Conservation (phyloP, 495 filamentous ascomycete species). For the Daldinia loculata region DNA sequence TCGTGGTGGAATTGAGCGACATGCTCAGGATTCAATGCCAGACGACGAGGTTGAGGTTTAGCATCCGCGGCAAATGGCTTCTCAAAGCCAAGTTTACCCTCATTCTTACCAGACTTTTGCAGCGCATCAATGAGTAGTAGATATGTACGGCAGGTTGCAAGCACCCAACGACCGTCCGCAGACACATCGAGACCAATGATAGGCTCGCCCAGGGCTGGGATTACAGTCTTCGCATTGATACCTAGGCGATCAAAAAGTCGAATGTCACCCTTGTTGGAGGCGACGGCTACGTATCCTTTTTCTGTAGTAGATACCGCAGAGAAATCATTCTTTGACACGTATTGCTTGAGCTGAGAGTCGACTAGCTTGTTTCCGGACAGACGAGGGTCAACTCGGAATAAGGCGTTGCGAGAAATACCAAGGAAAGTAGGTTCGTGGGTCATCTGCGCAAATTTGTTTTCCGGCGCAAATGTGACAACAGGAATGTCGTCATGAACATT, state of each 20-base stretch:
- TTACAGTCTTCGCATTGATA: conserved; percentile 96
- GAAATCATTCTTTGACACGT: conserved; percentile 95
- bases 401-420: conserved; percentile 86
- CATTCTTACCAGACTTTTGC: conserved; percentile 93
- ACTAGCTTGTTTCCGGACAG: conserved; percentile 91
- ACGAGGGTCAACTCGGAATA: conserved; percentile 95
- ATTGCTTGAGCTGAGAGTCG: conserved; percentile 91
- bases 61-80: conserved; percentile 89
- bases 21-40: conserved; percentile 85
- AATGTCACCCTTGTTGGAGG: conserved; percentile 96
- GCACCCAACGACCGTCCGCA: conserved; percentile 93
- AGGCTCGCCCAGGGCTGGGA: conserved; percentile 92
- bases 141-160: conserved; percentile 94
- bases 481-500: conserved; percentile 98
- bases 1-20: conserved; percentile 97
- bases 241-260: conserved; percentile 95
- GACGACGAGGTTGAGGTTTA: conserved; percentile 92
- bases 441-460: conserved; percentile 99
- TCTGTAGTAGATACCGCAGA: conserved; percentile 92
- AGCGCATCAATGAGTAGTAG: conserved; percentile 90
- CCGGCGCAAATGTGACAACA: conserved; percentile 88
- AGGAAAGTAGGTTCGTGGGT: conserved; percentile 94
- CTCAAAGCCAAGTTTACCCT: conserved; percentile 97
- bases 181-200: conserved; percentile 95
- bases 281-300: conserved; percentile 95